Percentiles rank a stretch among this genome's conserved stretches.
These are phyloP conservation scores for Oryza glumipatula DNA, from an alignment of 176 grass and related monocot genomes.

Conservation along the genomic window DNA sequence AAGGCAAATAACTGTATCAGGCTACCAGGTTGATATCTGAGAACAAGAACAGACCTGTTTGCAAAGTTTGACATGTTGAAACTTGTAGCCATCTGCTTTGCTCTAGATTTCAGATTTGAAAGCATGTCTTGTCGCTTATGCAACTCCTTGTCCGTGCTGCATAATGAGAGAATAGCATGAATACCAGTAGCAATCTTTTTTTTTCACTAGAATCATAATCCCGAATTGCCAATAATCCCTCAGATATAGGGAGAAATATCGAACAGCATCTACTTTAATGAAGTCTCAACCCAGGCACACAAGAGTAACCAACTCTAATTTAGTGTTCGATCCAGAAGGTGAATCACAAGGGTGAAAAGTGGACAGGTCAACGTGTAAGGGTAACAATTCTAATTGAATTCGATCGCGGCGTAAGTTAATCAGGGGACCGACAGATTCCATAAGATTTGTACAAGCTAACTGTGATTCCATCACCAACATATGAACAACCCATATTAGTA, in stretches of 20 bases:
- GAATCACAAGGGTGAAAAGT: not conserved
- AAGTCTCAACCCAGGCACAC: not conserved
- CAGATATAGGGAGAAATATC: not conserved
- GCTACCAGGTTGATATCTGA: not conserved
- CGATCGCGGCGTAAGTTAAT: not conserved
- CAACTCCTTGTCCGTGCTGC: constrained; percentile 74
- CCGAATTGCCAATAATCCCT: not conserved
- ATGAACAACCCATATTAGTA: too few species aligned
- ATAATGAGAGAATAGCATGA: constrained; percentile 16
- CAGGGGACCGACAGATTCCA: not conserved
- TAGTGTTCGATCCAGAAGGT: not conserved
- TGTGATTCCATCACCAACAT: not conserved
- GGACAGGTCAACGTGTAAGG: not conserved
- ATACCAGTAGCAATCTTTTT: not conserved
- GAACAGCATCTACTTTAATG: not conserved
- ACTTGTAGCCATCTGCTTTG: constrained; percentile 61
- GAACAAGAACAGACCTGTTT: constrained; percentile 54
- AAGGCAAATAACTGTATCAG: not conserved
- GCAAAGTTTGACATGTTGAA: constrained; percentile 74
- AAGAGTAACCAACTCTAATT: not conserved
- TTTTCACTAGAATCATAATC: not conserved
- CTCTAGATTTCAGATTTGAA: constrained; percentile 59
- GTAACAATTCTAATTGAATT: not conserved
- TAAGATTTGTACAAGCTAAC: not conserved
- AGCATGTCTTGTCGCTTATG: constrained; percentile 65